Evolutionary conservation across 164 flowering plant species (phyloP).

Genomic region (Sedum album): DNA sequence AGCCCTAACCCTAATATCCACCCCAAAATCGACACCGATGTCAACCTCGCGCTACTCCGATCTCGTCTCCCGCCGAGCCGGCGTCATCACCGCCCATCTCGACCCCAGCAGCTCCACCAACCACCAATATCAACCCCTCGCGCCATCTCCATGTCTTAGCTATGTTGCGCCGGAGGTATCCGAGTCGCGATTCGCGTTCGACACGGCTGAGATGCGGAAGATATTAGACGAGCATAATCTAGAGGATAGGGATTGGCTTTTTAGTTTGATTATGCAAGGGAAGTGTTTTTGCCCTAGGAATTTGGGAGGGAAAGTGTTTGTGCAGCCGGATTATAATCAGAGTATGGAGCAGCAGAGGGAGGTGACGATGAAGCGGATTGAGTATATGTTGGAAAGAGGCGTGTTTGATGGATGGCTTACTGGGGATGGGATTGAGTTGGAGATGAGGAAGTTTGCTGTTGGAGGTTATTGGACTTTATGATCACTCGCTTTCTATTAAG

Average conservation of each 20-base stretch:
- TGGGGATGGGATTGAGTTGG: slow-evolving; percentile 31
- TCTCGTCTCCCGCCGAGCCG: slow-evolving; percentile 36
- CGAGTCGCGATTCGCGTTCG: slow-evolving; percentile 35
- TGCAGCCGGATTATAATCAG: slow-evolving; percentile 82
- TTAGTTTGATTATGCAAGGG: slow-evolving; percentile 55
- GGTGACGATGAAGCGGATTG: slow-evolving; percentile 73
- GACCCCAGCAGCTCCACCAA: not conserved
- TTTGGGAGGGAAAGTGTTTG: slow-evolving; percentile 51
- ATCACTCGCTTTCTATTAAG: slow-evolving; percentile 66
- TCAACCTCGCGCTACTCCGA: slow-evolving; percentile 13
- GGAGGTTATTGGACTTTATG: slow-evolving; percentile 53
- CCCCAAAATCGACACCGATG: not conserved
- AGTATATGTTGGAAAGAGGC: slow-evolving; percentile 43
- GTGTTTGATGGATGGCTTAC: slow-evolving; percentile 72
- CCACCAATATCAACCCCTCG: slow-evolving; percentile 6
- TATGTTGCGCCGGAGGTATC: slow-evolving; percentile 60
- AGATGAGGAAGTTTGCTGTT: slow-evolving; percentile 59
- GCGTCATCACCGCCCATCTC: slow-evolving; percentile 45
- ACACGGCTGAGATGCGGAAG: slow-evolving; percentile 43
- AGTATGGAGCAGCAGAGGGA: slow-evolving; percentile 94
- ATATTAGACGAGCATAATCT: slow-evolving; percentile 66
- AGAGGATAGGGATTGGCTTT: slow-evolving; percentile 72
- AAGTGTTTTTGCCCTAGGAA: slow-evolving; percentile 47
- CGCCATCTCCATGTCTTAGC: slow-evolving; percentile 35
- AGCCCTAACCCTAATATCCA: not conserved